phyloP scores from a whole-genome alignment of 345 rosid genomes.

The Moricandia arvensis region DNA sequence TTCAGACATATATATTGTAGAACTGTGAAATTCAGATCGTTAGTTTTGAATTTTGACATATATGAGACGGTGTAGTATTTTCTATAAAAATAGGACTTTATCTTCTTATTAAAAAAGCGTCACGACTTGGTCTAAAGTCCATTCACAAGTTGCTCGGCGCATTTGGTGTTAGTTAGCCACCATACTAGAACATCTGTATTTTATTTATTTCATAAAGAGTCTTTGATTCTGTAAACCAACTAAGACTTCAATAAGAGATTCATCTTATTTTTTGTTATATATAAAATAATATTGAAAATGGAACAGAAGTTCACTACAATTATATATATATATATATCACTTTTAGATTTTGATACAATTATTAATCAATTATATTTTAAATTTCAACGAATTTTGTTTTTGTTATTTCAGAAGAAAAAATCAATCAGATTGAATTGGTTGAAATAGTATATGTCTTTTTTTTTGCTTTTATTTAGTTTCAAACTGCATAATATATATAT shows the following conservation, averaged over 20 bases:
- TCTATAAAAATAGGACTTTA: not conserved
- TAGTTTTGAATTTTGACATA: not conserved
- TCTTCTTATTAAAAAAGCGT: not conserved
- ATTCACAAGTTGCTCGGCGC: conserved; percentile 26
- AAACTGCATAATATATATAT: no score
- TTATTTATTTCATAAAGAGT: not conserved
- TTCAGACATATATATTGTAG: not conserved
- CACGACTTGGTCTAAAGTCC: conserved; percentile 27
- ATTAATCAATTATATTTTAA: not conserved
- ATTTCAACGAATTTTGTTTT: not conserved
- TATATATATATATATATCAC: not conserved
- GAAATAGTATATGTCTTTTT: no score
- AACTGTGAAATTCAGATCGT: not conserved
- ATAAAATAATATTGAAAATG: not conserved
- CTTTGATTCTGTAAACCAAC: conserved; percentile 2
- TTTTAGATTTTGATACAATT: not conserved
- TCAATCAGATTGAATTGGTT: not conserved
- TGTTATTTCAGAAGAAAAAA: not conserved
- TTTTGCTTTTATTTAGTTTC: no score
- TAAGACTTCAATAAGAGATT: not conserved
- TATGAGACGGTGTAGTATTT: not conserved
- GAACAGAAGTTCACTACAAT: not conserved
- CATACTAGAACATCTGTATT: not conserved
- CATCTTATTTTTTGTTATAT: not conserved
- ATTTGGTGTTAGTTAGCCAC: conserved; percentile 31